Base-by-base conservation (phyloP, 208 protist species). In the Acanthamoeba triangularis region DNA sequence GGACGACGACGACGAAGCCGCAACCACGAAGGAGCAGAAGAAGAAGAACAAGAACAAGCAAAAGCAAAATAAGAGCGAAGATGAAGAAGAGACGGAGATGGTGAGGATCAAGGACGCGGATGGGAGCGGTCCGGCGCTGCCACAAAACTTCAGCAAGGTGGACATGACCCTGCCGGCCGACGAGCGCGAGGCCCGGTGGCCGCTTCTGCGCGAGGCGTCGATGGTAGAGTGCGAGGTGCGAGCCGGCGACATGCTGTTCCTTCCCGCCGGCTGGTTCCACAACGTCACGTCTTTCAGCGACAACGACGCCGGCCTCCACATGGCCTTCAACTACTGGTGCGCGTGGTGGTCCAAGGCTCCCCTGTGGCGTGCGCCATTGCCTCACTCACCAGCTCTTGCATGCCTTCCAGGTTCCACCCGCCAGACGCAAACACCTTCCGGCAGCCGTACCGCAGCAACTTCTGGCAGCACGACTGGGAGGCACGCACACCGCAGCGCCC, bases 241-340 rank as follows among this genome's bases (percentile, higher is more conserved):
- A 11, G 76, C 84, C n/a, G 90, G 95, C 2, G 63, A 96, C 30
- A 63, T 78, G 37, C 95, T 96, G 20, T 96, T 90, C 72, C 95
- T 96, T 1, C 95, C 95, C n/a, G 69, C 91, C 23, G 56, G 91
- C 23, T 96, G 95, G 95, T 96, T 96, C 67, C 95, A 96, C 78
- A 93, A 96, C 47, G 95, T 96, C 54, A 93, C 54, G 5, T 96
- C 95, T 8, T 37, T 56, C 41, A 69, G 47, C 47, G 76, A 90
- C 54, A 93, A 74, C 23, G 80, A 35, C 41, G 67, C 28, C 33
- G 72, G 72, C 54, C 35, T 56, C 52, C 91, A 94, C 35, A 56
- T 69, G 30, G 91, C 91, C 20, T 59, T 94, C 91, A 94, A 94
- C 63, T 94, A 94, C 74, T 94, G 91, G 91, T 72, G n/a, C 41